These are phyloP conservation scores for Penicillium salamii DNA, from an alignment of 495 filamentous ascomycete genomes.

Conservation along the genomic window DNA sequence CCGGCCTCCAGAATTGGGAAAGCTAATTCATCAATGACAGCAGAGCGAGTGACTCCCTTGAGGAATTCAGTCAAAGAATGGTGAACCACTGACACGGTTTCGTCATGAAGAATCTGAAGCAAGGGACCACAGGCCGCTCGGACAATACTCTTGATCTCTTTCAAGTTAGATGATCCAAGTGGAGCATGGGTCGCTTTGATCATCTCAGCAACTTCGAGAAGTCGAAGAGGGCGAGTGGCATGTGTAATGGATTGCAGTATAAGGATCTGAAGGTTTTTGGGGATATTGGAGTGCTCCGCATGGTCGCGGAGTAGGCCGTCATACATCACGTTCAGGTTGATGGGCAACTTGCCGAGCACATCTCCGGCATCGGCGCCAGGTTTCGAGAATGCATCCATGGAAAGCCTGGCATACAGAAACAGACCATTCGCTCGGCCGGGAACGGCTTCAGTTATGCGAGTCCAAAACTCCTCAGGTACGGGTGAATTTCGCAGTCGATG, in stretches of 20 bases:
- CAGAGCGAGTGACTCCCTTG: slow-evolving; percentile 7
- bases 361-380: slow-evolving; percentile 12
- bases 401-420: slow-evolving; percentile 38
- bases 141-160: slow-evolving; percentile 24
- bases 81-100: slow-evolving; percentile 49
- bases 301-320: slow-evolving; percentile 41
- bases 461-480: slow-evolving; percentile 29
- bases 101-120: slow-evolving; percentile 47
- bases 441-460: slow-evolving; percentile 7
- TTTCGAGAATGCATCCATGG: slow-evolving; percentile 40
- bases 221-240: slow-evolving; percentile 46
- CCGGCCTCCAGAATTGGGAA: slow-evolving; percentile 7
- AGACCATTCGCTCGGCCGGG: slow-evolving; percentile 12
- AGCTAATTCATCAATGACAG: background rate
- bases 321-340: slow-evolving; percentile 46
- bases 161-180: slow-evolving; percentile 7
- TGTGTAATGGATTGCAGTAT: slow-evolving; percentile 50
- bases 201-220: slow-evolving; percentile 47
- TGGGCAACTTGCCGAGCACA: slow-evolving; percentile 31
- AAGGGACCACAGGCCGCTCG: slow-evolving; percentile 46
- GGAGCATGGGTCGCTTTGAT: slow-evolving; percentile 15
- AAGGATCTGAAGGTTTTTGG: slow-evolving; percentile 37
- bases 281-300: slow-evolving; percentile 27
- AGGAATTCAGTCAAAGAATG: slow-evolving; percentile 57
- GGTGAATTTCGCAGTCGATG: slow-evolving; percentile 18